A percentile compares a stretch with the other conserved stretches of the same genome.
These are phyloP conservation scores for Acer yangbiense DNA, from an alignment of 345 rosid species.

Conservation along the genomic window DNA sequence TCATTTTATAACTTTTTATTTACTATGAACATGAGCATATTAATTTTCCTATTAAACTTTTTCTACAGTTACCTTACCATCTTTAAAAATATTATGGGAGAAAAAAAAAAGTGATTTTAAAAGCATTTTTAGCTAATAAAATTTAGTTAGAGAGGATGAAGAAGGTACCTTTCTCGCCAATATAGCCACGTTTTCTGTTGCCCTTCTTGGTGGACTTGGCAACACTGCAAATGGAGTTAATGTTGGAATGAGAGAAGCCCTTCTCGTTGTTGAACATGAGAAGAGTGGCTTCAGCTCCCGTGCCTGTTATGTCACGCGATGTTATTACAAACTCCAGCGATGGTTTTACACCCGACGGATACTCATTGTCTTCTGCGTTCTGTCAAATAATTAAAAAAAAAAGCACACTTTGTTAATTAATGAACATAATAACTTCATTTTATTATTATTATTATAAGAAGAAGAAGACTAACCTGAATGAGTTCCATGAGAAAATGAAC, in stretches of 20 bases:
- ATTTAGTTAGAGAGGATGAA: too few species aligned
- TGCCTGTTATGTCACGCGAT: constrained; percentile 63
- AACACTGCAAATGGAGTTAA: constrained; percentile 68
- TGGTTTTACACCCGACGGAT: constrained; percentile 58
- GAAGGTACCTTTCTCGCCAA: constrained; percentile 76
- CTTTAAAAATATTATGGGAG: too few species aligned
- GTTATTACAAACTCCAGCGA: constrained; percentile 75
- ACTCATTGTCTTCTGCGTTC: constrained; percentile 85
- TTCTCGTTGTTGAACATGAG: constrained; percentile 70
- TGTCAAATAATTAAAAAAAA: constrained; percentile 13
- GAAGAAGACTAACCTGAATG: constrained; percentile 52
- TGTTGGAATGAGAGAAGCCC: constrained; percentile 59
- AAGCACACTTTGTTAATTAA: background rate
- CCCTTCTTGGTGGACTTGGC: constrained; percentile 78
- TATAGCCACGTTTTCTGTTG: constrained; percentile 57
- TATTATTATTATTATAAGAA: too few species aligned
- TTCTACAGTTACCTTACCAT: too few species aligned
- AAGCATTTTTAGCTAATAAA: too few species aligned
- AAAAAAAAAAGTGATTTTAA: background rate
- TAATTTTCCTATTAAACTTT: too few species aligned
- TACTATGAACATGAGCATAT: too few species aligned
- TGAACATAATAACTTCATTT: too few species aligned
- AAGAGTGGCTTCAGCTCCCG: constrained; percentile 67
- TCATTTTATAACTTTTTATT: too few species aligned
- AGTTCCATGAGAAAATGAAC: constrained; percentile 81